These are phyloP conservation scores for Ormosia semicastrata DNA, from an alignment of 306 rosid genomes.

Conservation along the genomic window DNA sequence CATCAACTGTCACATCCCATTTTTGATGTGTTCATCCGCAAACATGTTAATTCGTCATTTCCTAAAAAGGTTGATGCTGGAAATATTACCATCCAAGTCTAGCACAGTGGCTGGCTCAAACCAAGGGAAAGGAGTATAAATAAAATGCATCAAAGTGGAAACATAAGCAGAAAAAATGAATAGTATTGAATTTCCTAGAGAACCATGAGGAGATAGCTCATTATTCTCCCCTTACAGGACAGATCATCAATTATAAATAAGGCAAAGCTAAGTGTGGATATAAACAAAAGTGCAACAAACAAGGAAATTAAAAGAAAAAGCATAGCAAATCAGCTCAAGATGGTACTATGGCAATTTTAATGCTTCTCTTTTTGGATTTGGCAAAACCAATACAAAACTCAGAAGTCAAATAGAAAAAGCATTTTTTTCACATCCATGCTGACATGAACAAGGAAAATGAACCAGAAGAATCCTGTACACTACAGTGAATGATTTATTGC, in stretches of 20 bases:
- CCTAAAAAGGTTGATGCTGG: neutral
- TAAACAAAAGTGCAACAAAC: neutral
- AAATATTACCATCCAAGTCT: conserved; percentile 2
- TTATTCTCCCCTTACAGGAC: neutral
- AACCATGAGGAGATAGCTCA: neutral
- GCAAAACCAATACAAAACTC: neutral
- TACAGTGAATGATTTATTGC: neutral
- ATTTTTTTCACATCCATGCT: neutral
- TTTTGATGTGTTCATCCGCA: neutral
- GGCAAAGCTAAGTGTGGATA: neutral
- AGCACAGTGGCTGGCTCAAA: neutral
- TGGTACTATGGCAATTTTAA: neutral
- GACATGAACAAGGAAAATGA: conserved; percentile 1
- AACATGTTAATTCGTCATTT: neutral
- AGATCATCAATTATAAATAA: conserved; percentile 6
- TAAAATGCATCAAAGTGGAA: neutral
- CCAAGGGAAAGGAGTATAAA: neutral
- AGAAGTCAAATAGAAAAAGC: conserved; percentile 12
- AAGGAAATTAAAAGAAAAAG: conserved; percentile 11
- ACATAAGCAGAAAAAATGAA: neutral
- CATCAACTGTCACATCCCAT: neutral
- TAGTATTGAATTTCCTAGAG: neutral
- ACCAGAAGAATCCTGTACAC: neutral
- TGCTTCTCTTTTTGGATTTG: neutral
- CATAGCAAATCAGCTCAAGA: neutral